A percentile compares a stretch with the other conserved stretches of the same genome.
Evolutionary conservation across 1,284 basidiomycete genomes (phyloP).

Genomic region (Puccinia triticina): DNA sequence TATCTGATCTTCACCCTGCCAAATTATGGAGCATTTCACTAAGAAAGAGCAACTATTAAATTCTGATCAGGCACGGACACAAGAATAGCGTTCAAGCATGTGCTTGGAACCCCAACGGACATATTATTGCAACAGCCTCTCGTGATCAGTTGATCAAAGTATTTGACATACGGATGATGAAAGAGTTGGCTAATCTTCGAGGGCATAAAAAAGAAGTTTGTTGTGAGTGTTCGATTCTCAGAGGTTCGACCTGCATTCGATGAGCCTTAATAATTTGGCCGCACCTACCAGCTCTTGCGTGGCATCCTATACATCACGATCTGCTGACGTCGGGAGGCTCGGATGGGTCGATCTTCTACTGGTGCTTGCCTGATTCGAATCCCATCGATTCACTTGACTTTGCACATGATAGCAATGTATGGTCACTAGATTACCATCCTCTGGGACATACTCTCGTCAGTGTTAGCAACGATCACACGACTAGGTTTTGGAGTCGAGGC

Average conservation of each 20-base stretch:
- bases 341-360: conserved; percentile 88
- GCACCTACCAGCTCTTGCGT: conserved; percentile 72
- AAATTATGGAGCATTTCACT: neutral
- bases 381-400: conserved; percentile 82
- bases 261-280: neutral
- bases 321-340: conserved; percentile 90
- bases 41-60: neutral
- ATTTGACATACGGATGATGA: conserved; percentile 98
- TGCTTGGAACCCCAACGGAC: conserved; percentile 88
- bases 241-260: conserved; percentile 13
- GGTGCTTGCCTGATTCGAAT: conserved; percentile 70
- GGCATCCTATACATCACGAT: conserved; percentile 88
- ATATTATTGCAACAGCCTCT: conserved; percentile 88
- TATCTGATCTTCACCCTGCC: neutral
- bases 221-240: conserved; percentile 67
- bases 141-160: conserved; percentile 91
- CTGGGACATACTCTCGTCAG: conserved; percentile 89
- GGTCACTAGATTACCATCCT: conserved; percentile 92
- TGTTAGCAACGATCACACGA: conserved; percentile 95
- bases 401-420: conserved; percentile 96
- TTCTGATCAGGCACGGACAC: conserved; percentile 75
- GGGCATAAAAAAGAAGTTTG: conserved; percentile 98
- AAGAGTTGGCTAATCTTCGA: conserved; percentile 84
- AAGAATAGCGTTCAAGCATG: conserved; percentile 95
- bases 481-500: conserved; percentile 92